Conservation (phyloP, 2,329 filamentous ascomycete species). For the Zalaria sp. region DNA sequence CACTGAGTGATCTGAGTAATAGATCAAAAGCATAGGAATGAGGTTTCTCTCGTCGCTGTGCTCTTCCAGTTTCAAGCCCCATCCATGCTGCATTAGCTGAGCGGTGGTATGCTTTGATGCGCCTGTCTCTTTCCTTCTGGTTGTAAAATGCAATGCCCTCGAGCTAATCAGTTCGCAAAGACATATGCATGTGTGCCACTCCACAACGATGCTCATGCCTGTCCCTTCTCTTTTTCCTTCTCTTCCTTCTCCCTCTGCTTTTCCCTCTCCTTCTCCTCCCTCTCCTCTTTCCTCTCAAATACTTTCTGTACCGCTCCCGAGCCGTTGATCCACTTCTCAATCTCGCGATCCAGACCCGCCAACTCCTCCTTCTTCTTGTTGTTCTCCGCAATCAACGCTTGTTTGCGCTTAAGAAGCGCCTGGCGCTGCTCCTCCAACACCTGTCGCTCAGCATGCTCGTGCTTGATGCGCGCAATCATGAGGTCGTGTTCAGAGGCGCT, state of each 20-base stretch:
- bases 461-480: slow-evolving; percentile 81
- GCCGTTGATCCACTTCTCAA: slow-evolving; percentile 89
- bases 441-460: slow-evolving; percentile 76
- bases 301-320: slow-evolving; percentile 20
- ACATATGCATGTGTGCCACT: too few relatives aligned
- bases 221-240: not conserved
- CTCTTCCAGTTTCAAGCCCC: too few relatives aligned
- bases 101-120: too few relatives aligned
- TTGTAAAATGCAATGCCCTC: too few relatives aligned
- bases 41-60: too few relatives aligned
- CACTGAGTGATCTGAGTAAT: too few relatives aligned
- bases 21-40: too few relatives aligned
- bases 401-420: slow-evolving; percentile 46
- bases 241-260: not conserved
- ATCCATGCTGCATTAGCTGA: too few relatives aligned
- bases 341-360: slow-evolving; percentile 75
- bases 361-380: slow-evolving; percentile 90
- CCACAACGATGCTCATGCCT: too few relatives aligned
- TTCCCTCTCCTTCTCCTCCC: not conserved
- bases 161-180: too few relatives aligned
- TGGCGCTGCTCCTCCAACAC: slow-evolving; percentile 73
- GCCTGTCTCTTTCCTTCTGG: too few relatives aligned
- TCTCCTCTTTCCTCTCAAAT: slow-evolving; percentile 6
- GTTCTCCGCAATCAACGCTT: slow-evolving; percentile 59
- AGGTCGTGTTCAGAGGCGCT: slow-evolving; percentile 62